Evolutionary conservation across 148 eudicot genomes (phyloP).

Genomic region (Pharnaceum exiguum): DNA sequence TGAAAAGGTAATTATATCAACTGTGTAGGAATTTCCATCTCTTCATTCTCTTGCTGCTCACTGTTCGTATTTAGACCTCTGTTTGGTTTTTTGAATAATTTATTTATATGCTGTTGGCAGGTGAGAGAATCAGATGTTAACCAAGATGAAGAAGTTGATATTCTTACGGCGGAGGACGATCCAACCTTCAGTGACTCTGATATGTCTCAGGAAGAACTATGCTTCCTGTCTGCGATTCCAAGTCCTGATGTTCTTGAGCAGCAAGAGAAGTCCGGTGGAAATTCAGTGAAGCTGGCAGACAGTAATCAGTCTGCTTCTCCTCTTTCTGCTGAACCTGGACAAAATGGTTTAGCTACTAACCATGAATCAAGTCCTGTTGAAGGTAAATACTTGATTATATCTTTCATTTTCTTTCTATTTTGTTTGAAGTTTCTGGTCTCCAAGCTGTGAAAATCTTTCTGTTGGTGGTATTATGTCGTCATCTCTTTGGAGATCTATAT

Average conservation of each 20-base stretch:
- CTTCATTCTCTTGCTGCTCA: neutral
- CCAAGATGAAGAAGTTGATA: constrained; percentile 88
- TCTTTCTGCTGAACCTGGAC: constrained; percentile 60
- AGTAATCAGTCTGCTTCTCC: constrained; percentile 63
- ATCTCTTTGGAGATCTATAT: neutral
- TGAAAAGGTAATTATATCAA: constrained; percentile 50
- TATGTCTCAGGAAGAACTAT: constrained; percentile 74
- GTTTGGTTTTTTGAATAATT: no score
- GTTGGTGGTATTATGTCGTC: no score
- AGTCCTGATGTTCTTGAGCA: constrained; percentile 64
- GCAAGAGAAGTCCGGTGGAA: constrained; percentile 45
- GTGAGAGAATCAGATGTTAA: constrained; percentile 69
- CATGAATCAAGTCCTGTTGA: constrained; percentile 64
- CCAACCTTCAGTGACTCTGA: constrained; percentile 85
- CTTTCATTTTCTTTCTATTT: neutral
- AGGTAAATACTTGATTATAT: constrained; percentile 31
- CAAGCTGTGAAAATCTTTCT: no score
- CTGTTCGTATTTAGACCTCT: no score
- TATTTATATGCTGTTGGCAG: constrained; percentile 27
- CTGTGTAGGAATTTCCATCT: neutral
- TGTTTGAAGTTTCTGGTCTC: neutral
- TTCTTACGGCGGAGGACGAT: constrained; percentile 66
- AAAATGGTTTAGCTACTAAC: constrained; percentile 53
- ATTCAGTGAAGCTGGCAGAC: constrained; percentile 47
- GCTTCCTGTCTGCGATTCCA: constrained; percentile 74